phyloP scores from a whole-genome alignment of 768 basidiomycete species.

The Hemileccinum rubropunctum region DNA sequence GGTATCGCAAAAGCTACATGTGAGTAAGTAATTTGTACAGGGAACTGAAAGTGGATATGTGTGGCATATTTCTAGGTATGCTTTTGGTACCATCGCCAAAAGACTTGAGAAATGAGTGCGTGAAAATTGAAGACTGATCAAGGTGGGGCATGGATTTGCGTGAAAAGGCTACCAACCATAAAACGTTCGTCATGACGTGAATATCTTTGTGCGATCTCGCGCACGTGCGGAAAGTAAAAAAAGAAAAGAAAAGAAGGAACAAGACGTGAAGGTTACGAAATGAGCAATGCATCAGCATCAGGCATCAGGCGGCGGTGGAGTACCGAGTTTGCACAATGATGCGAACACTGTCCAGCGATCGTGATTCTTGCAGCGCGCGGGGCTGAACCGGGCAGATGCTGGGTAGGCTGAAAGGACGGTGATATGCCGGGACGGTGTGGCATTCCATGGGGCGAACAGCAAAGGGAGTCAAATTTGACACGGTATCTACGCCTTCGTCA shows the following conservation, averaged over 20 bases:
- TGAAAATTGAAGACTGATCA: slow-evolving; percentile 1
- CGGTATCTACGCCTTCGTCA: background rate
- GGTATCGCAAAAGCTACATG: background rate
- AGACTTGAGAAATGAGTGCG: background rate
- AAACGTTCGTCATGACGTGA: slow-evolving; percentile 13
- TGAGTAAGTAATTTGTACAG: slow-evolving; percentile 3
- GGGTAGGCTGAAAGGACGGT: slow-evolving; percentile 17
- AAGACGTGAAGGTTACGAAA: background rate
- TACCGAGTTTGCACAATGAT: slow-evolving; percentile 16
- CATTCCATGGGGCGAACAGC: background rate
- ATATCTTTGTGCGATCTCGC: slow-evolving; percentile 13
- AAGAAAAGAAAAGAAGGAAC: background rate
- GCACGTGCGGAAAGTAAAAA: background rate
- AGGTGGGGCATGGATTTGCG: background rate
- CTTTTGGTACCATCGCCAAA: slow-evolving; percentile 5
- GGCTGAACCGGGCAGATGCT: slow-evolving; percentile 2
- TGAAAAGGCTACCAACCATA: background rate
- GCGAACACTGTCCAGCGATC: slow-evolving; percentile 5
- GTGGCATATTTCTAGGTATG: background rate
- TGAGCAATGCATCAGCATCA: slow-evolving; percentile 5
- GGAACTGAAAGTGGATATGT: background rate
- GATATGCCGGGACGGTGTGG: slow-evolving; percentile 7
- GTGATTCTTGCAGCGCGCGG: background rate
- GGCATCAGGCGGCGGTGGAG: slow-evolving; percentile 4
- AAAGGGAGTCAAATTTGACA: background rate